Evolutionary conservation across 1,284 basidiomycete species (phyloP).

Genomic region (Sphaerobolus stellatus): DNA sequence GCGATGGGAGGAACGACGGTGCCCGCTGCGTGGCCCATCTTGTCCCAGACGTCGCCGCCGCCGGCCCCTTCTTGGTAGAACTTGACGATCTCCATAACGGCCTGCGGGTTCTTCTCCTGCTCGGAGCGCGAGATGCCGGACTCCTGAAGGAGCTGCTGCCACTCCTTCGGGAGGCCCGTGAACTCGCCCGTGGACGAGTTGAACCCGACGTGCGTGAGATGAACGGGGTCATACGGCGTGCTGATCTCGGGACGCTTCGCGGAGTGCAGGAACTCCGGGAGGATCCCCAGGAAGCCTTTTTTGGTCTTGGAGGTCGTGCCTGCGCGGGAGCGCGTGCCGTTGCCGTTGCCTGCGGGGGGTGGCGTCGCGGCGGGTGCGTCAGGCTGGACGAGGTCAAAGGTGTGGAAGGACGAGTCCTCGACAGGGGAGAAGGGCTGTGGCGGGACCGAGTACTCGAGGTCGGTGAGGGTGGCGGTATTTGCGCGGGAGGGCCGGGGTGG

Average conservation of each 20-base stretch:
- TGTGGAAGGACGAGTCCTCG: constrained; percentile 27
- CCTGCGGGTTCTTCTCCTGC: constrained; percentile 97
- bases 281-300: constrained; percentile 74
- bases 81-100: constrained; percentile 98
- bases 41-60: constrained; percentile 71
- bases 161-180: constrained; percentile 96
- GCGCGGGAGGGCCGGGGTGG: constrained; percentile 77
- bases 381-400: constrained; percentile 17
- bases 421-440: constrained; percentile 26
- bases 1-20: background rate
- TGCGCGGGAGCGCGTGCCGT: constrained; percentile 57
- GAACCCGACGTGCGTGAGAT: constrained; percentile 99
- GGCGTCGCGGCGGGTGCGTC: constrained; percentile 23
- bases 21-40: constrained; percentile 59
- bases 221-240: constrained; percentile 96
- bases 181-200: constrained; percentile 98
- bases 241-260: constrained; percentile 92
- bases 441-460: constrained; percentile 51
- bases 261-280: constrained; percentile 72
- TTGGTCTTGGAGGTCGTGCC: constrained; percentile 66
- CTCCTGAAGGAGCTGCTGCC: constrained; percentile 97
- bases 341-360: constrained; percentile 24
- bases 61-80: constrained; percentile 81
- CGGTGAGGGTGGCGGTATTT: constrained; percentile 75
- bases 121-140: constrained; percentile 93